A percentile compares a stretch with the other conserved stretches of the same genome.
These are phyloP conservation scores for Oryza glumipatula DNA, from an alignment of 176 grass and related monocot species.

Conservation along the genomic window DNA sequence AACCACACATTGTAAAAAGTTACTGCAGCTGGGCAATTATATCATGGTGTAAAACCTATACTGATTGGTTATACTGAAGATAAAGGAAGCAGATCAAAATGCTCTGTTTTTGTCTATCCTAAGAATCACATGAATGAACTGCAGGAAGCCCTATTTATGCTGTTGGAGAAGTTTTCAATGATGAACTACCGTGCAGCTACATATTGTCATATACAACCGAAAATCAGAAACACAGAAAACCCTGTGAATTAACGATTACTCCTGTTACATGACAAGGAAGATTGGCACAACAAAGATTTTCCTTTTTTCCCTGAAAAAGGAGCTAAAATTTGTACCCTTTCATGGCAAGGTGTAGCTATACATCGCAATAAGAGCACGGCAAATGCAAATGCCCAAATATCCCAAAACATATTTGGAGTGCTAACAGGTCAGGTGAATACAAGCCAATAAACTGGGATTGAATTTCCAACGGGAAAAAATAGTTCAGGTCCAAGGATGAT, in stretches of 20 bases:
- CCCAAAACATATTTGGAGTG: not conserved
- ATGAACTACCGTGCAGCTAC: not conserved
- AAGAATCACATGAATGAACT: not conserved
- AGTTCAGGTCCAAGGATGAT: not conserved
- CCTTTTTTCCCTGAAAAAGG: too few species aligned
- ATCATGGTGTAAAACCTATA: conserved; percentile 1
- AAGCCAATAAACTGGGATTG: not conserved
- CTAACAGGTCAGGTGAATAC: not conserved
- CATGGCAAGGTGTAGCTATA: too few species aligned
- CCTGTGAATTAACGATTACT: too few species aligned
- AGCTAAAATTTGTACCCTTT: too few species aligned
- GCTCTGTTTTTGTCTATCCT: conserved; percentile 10
- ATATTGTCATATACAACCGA: not conserved
- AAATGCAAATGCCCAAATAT: too few species aligned
- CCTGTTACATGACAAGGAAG: too few species aligned
- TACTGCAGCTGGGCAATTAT: conserved; percentile 10
- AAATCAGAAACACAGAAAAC: too few species aligned
- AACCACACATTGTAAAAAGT: conserved; percentile 35
- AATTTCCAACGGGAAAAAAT: not conserved
- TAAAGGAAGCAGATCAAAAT: not conserved
- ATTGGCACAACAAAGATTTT: too few species aligned
- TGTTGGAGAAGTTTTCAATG: not conserved
- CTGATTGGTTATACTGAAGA: conserved; percentile 3
- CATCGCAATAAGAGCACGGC: too few species aligned
- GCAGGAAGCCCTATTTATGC: not conserved